Percentiles rank a stretch among this genome's conserved stretches.
Conservation (phyloP, 2,329 filamentous ascomycete species). For the Colletotrichum graminicola region DNA sequence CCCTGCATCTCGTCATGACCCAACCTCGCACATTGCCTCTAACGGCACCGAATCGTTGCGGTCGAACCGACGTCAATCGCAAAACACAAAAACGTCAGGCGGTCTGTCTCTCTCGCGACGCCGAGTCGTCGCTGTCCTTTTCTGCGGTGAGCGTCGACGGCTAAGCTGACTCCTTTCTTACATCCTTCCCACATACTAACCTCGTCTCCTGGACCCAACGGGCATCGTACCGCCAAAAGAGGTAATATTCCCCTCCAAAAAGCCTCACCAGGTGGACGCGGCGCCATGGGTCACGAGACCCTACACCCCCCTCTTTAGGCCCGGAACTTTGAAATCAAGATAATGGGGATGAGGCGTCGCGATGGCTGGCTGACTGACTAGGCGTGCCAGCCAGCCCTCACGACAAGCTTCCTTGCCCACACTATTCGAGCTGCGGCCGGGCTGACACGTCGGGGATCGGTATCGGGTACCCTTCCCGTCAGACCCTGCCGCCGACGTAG, state of each 20-base stretch:
- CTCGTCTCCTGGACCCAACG: background rate
- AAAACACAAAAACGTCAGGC: slow-evolving; percentile 1
- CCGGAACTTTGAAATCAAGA: background rate
- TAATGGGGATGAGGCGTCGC: background rate
- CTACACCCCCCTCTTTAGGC: background rate
- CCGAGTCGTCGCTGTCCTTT: slow-evolving; percentile 2
- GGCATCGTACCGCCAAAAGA: slow-evolving; percentile 1
- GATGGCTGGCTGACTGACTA: slow-evolving; percentile 11
- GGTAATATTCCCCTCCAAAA: background rate
- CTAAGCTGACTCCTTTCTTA: slow-evolving; percentile 16
- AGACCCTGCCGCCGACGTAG: background rate
- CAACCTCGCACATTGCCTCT: background rate
- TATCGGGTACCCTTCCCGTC: slow-evolving; percentile 15
- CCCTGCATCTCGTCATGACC: slow-evolving; percentile 1
- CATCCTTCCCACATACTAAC: background rate
- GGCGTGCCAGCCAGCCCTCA: slow-evolving; percentile 21
- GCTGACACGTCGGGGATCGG: background rate
- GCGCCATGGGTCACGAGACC: background rate
- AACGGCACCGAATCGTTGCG: background rate
- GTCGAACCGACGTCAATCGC: background rate
- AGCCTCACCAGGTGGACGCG: background rate
- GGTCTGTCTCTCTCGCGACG: background rate
- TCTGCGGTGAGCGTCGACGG: background rate
- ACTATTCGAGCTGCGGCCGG: background rate
- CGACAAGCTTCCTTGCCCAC: background rate